Percentiles rank a stretch among this genome's conserved stretches.
phyloP scores from a whole-genome alignment of 305 asterid genomes.

The Rubia tinctorum region DNA sequence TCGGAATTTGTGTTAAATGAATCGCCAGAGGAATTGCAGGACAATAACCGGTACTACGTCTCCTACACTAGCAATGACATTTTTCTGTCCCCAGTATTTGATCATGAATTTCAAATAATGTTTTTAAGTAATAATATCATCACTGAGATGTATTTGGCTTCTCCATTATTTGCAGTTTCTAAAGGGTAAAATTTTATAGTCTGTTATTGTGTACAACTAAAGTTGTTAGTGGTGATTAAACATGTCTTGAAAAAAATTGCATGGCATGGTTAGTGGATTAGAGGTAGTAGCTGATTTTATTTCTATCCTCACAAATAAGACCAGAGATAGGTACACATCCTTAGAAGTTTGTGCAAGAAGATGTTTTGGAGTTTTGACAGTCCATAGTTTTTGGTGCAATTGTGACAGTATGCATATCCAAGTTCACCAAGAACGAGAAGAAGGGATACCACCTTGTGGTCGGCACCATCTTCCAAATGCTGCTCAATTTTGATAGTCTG shows the following conservation, averaged over 20 bases:
- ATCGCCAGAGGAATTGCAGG: constrained; percentile 61
- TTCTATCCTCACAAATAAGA: too few relatives aligned
- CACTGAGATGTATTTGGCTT: too few relatives aligned
- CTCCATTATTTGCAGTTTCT: constrained; percentile 1
- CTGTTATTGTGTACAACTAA: too few relatives aligned
- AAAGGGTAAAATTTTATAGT: too few relatives aligned
- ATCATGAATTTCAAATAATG: too few relatives aligned
- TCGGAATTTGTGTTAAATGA: background rate
- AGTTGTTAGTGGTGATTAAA: too few relatives aligned
- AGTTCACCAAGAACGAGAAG: constrained; percentile 7
- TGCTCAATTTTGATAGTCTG: constrained; percentile 33
- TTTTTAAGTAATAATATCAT: too few relatives aligned
- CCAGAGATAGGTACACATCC: background rate
- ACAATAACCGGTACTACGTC: constrained; percentile 13
- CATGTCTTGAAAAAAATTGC: too few relatives aligned
- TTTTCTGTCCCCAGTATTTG: too few relatives aligned
- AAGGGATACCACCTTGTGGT: constrained; percentile 48
- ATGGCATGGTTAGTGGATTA: too few relatives aligned
- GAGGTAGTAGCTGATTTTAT: too few relatives aligned
- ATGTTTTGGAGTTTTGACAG: constrained; percentile 12
- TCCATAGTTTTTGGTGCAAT: constrained; percentile 14
- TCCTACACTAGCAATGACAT: too few relatives aligned
- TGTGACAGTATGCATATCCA: constrained; percentile 13
- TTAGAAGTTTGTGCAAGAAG: background rate
- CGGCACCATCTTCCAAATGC: constrained; percentile 52